phyloP scores from a whole-genome alignment of 2,329 filamentous ascomycete species.

The Penicillium sp. region DNA sequence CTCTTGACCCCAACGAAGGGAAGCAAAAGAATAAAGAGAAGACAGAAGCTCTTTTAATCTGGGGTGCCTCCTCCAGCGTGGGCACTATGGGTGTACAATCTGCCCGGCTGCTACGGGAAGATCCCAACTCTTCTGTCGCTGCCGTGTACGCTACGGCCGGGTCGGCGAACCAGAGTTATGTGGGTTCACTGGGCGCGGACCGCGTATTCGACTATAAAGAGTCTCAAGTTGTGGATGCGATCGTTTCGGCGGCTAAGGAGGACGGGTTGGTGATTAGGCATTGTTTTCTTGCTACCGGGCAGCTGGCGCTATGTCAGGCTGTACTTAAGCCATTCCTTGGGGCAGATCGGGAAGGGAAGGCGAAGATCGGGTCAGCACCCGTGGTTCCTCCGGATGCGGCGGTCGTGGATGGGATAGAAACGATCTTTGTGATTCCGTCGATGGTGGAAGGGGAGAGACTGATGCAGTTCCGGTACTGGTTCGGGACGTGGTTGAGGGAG shows the following conservation, averaged over 20 bases:
- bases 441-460: slow-evolving; percentile 31
- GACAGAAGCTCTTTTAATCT: slow-evolving; percentile 39
- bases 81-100: slow-evolving; percentile 45
- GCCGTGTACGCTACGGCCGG: slow-evolving; percentile 44
- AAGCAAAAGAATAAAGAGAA: slow-evolving; percentile 8
- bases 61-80: slow-evolving; percentile 46
- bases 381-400: slow-evolving; percentile 29
- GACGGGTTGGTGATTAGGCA: slow-evolving; percentile 38
- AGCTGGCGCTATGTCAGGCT: slow-evolving; percentile 34
- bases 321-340: slow-evolving; percentile 35
- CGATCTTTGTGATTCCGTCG: slow-evolving; percentile 39
- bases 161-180: slow-evolving; percentile 30
- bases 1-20: not conserved
- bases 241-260: slow-evolving; percentile 35
- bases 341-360: slow-evolving; percentile 1
- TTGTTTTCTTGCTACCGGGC: slow-evolving; percentile 42
- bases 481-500: slow-evolving; percentile 37
- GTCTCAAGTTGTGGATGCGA: slow-evolving; percentile 21
- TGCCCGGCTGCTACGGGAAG: slow-evolving; percentile 34
- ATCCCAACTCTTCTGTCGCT: slow-evolving; percentile 30
- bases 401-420: slow-evolving; percentile 32
- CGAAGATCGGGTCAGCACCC: slow-evolving; percentile 40
- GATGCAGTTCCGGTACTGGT: slow-evolving; percentile 39
- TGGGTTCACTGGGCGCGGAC: slow-evolving; percentile 29
- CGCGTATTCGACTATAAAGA: slow-evolving; percentile 43